A percentile compares a stretch with the other conserved stretches of the same genome.
Evolutionary conservation across 441 rosid genomes (phyloP).

Genomic region (Adansonia gregorii): DNA sequence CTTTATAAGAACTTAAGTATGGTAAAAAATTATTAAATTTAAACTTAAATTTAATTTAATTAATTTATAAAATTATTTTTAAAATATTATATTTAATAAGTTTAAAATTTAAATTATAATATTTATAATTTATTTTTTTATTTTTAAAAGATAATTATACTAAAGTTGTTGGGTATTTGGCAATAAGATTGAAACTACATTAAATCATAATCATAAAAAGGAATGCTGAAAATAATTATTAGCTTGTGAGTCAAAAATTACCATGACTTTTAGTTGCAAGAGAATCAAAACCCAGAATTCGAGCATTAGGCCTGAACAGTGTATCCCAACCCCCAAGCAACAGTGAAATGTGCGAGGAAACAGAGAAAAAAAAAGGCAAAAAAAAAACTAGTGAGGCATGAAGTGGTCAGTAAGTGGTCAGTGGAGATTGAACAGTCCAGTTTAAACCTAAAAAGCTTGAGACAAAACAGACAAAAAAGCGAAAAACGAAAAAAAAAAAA

Average conservation of each 20-base stretch:
- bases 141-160: no score
- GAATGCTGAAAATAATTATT: background rate
- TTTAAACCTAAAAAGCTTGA: background rate
- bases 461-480: background rate
- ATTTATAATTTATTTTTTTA: no score
- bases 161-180: no score
- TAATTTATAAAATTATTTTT: no score
- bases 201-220: no score
- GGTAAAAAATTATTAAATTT: no score
- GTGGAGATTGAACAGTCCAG: conserved; percentile 29
- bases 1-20: no score
- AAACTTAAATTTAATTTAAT: no score
- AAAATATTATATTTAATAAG: no score
- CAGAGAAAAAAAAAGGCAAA: background rate
- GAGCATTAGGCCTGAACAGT: background rate
- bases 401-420: background rate
- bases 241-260: background rate
- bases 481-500: no score
- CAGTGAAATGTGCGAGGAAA: conserved; percentile 31
- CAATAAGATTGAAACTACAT: no score
- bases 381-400: conserved; percentile 24
- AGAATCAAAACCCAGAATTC: conserved; percentile 1
- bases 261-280: conserved; percentile 12
- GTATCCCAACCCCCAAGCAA: background rate
- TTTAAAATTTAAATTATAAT: no score